A percentile compares a stretch with the other conserved stretches of the same genome.
phyloP scores from a whole-genome alignment of 2,329 filamentous ascomycete species.

The Trichoderma afroharzianum region DNA sequence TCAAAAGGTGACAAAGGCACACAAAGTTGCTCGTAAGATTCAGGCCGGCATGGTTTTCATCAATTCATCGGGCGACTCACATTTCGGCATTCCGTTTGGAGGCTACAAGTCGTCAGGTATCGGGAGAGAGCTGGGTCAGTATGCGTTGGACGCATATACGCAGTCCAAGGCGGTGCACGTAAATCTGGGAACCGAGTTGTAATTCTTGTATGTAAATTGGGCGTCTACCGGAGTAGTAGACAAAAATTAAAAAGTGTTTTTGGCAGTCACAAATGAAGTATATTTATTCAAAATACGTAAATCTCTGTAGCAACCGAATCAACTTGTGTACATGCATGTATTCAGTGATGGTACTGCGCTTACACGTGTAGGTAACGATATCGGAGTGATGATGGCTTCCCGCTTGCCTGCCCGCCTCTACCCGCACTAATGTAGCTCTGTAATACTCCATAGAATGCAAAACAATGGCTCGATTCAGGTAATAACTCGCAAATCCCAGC shows the following conservation, averaged over 20 bases:
- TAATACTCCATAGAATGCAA: neutral
- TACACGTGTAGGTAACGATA: neutral
- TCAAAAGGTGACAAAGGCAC: constrained; percentile 30
- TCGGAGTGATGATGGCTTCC: neutral
- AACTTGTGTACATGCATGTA: neutral
- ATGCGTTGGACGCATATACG: constrained; percentile 31
- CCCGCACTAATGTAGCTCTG: neutral
- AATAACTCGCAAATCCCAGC: neutral
- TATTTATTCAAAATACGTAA: neutral
- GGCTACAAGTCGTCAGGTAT: constrained; percentile 34
- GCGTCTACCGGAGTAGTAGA: neutral
- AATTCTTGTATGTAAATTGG: neutral
- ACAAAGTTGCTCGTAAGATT: constrained; percentile 45
- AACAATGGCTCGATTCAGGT: neutral
- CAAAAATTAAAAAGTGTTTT: neutral
- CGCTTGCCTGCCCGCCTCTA: neutral
- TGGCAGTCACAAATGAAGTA: neutral
- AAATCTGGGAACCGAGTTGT: neutral
- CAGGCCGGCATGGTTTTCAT: constrained; percentile 66
- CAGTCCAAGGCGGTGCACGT: constrained; percentile 27
- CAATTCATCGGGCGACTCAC: constrained; percentile 38
- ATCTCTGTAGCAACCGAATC: neutral
- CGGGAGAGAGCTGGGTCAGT: constrained; percentile 31
- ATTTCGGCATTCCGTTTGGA: constrained; percentile 31
- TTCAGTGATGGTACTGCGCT: neutral